Evolutionary conservation across 805 yeast species (phyloP).

Genomic region (Candida tammaniensis): DNA sequence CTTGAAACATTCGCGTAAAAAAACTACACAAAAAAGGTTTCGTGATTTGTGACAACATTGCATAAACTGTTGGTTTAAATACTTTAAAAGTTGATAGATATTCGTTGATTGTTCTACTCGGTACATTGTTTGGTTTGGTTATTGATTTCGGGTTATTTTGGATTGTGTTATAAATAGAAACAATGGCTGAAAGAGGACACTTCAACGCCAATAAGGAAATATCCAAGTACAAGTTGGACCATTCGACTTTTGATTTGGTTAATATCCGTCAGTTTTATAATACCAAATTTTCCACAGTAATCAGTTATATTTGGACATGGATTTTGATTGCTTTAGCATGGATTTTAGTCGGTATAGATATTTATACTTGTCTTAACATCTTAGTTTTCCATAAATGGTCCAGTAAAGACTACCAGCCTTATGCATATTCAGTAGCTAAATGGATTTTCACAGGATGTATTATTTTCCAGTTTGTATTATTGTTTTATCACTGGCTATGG

Average conservation of each 20-base stretch:
- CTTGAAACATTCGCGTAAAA: too few relatives aligned
- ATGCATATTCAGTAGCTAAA: conserved; percentile 49
- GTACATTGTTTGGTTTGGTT: too few relatives aligned
- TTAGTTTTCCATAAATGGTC: conserved; percentile 74
- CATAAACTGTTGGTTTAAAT: too few relatives aligned
- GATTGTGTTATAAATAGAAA: too few relatives aligned
- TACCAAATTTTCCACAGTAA: conserved; percentile 40
- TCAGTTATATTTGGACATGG: conserved; percentile 42
- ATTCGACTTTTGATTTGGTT: conserved; percentile 48
- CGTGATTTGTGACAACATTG: too few relatives aligned
- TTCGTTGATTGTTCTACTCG: too few relatives aligned
- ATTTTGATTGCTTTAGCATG: conserved; percentile 51
- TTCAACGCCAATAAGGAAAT: conserved; percentile 25
- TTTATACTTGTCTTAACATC: conserved; percentile 74
- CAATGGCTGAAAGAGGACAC: conserved; percentile 5
- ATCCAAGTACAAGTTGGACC: conserved; percentile 29
- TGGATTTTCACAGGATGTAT: conserved; percentile 86
- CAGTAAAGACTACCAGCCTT: conserved; percentile 42
- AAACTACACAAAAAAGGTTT: too few relatives aligned
- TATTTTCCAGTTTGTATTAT: conserved; percentile 58
- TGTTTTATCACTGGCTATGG: conserved; percentile 54
- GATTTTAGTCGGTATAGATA: conserved; percentile 60
- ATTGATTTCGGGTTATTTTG: too few relatives aligned
- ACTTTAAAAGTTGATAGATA: too few relatives aligned
- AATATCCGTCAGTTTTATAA: conserved; percentile 48